These are phyloP conservation scores for Paecilomyces niveus DNA, from an alignment of 2,329 filamentous ascomycete species.

Conservation along the genomic window DNA sequence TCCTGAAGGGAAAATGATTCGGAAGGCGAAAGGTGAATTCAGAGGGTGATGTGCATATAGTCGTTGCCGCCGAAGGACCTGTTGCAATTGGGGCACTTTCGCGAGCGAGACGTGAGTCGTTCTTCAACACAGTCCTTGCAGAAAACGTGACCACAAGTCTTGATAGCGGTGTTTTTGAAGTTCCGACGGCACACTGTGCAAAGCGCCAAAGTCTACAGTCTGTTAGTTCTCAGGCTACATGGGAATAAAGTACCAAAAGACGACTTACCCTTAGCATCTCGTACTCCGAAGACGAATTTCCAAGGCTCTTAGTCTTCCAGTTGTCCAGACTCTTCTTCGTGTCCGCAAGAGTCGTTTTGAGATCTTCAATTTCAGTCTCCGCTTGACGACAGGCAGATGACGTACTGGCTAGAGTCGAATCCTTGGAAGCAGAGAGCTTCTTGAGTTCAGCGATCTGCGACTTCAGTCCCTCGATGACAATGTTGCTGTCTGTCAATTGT, in stretches of 20 bases:
- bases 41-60: constrained; percentile 59
- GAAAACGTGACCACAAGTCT: constrained; percentile 91
- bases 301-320: constrained; percentile 76
- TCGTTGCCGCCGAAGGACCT: constrained; percentile 87
- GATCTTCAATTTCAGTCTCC: constrained; percentile 68
- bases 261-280: constrained; percentile 75
- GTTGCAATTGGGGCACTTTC: constrained; percentile 93
- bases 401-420: constrained; percentile 60
- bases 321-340: constrained; percentile 75
- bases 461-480: constrained; percentile 64
- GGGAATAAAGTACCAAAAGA: neutral
- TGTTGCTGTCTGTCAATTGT: constrained; percentile 60
- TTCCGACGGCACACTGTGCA: constrained; percentile 90
- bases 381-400: constrained; percentile 53
- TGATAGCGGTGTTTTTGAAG: constrained; percentile 90
- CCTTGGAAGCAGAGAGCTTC: constrained; percentile 66
- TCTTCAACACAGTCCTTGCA: constrained; percentile 87
- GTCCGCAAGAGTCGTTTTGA: constrained; percentile 70
- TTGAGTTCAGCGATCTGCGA: constrained; percentile 72
- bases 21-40: constrained; percentile 11
- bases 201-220: constrained; percentile 60
- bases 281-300: constrained; percentile 74
- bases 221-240: constrained; percentile 11
- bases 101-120: constrained; percentile 77
- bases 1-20: constrained; percentile 1